Conservation (phyloP, 177 flowering plant species). For the Vitis hybrid region DNA sequence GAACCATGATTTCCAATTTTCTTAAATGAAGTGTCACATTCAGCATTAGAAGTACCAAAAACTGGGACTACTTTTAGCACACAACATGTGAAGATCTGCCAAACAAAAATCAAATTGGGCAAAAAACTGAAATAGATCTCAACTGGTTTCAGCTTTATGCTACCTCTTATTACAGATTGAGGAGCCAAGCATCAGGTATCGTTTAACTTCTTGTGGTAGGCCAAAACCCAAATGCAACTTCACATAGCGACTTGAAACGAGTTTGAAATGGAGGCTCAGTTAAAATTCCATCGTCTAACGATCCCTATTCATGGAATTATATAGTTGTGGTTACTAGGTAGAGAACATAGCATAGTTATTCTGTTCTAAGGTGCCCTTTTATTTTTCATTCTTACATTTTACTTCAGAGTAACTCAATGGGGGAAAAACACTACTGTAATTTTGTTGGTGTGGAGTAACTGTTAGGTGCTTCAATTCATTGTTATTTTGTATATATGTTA, state of each 20-base stretch:
- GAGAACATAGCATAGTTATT: neutral
- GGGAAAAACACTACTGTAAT: neutral
- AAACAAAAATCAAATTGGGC: neutral
- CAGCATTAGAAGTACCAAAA: neutral
- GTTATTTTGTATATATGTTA: neutral
- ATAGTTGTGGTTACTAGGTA: too few relatives aligned
- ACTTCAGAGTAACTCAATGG: neutral
- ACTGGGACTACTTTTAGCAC: neutral
- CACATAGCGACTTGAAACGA: too few relatives aligned
- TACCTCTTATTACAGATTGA: too few relatives aligned
- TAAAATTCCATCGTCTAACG: too few relatives aligned
- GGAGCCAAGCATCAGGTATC: too few relatives aligned
- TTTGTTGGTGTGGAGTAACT: neutral
- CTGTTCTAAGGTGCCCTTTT: neutral
- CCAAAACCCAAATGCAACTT: too few relatives aligned
- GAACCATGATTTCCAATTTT: neutral
- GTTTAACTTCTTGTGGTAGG: too few relatives aligned
- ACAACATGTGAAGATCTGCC: neutral
- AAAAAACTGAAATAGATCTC: neutral
- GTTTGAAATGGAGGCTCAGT: too few relatives aligned
- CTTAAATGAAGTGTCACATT: neutral
- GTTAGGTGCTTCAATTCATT: neutral
- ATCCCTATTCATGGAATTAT: too few relatives aligned
- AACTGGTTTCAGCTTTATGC: neutral
- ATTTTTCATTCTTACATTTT: neutral